These are phyloP conservation scores for Voacanga thouarsii DNA, from an alignment of 257 asterid species.

Conservation along the genomic window DNA sequence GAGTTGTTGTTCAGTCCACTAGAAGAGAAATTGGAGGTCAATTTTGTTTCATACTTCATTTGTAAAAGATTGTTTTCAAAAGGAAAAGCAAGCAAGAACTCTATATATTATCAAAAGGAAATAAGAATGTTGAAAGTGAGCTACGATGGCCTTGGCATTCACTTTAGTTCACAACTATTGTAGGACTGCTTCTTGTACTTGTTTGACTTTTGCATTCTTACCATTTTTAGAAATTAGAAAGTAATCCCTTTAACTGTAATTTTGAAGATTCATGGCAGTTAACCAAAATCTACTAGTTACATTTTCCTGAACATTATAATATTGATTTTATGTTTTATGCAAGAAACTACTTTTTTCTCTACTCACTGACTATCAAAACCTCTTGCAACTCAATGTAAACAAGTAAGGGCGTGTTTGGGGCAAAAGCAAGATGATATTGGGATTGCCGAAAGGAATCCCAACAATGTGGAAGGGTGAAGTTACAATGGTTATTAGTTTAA, in stretches of 20 bases:
- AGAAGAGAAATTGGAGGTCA: constrained; percentile 75
- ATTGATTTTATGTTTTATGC: too few relatives aligned
- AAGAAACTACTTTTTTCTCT: neutral
- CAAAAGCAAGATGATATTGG: constrained; percentile 83
- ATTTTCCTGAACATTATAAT: too few relatives aligned
- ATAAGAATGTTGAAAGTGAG: neutral
- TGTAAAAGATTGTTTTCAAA: neutral
- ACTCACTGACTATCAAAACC: neutral
- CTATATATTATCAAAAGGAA: neutral
- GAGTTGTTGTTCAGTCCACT: constrained; percentile 82
- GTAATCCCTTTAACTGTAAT: neutral
- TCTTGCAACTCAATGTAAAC: constrained; percentile 17
- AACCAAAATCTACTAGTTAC: neutral
- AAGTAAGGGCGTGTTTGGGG: constrained; percentile 83
- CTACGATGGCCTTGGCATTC: too few relatives aligned
- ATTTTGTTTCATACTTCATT: neutral
- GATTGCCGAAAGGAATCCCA: too few relatives aligned
- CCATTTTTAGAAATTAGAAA: neutral
- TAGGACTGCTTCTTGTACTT: neutral
- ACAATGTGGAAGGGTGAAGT: too few relatives aligned
- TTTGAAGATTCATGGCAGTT: neutral
- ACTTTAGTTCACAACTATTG: neutral
- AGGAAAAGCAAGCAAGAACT: neutral
- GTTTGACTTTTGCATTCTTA: neutral
- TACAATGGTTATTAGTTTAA: constrained; percentile 30